Evolutionary conservation across 495 filamentous ascomycete species (phyloP).

Genomic region (Trichocladium antarcticum): DNA sequence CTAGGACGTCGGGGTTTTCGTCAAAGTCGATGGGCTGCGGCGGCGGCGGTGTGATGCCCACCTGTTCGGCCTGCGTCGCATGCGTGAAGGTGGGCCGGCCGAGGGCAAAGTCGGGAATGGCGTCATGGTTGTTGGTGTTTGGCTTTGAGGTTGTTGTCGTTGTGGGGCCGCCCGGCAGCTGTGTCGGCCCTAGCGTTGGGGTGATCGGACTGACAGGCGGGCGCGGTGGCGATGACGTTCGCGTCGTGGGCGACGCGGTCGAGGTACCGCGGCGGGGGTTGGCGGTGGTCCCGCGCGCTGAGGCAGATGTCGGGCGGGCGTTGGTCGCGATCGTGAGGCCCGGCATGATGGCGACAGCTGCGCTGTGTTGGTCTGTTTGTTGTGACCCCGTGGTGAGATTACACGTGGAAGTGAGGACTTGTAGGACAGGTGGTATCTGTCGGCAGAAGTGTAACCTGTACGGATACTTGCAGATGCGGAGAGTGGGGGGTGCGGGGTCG

Average conservation of each 20-base stretch:
- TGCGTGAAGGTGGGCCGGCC: conserved; percentile 34
- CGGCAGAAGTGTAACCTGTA: too few species aligned
- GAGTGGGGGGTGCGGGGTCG: too few species aligned
- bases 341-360: conserved; percentile 14
- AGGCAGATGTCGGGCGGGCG: conserved; percentile 4
- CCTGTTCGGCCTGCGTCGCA: conserved; percentile 27
- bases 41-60: conserved; percentile 37
- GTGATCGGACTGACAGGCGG: conserved; percentile 40
- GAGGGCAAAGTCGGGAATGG: conserved; percentile 20
- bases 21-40: conserved; percentile 61
- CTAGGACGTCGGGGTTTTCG: conserved; percentile 73
- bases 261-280: not conserved
- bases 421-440: too few species aligned
- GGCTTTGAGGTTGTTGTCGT: not conserved
- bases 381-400: too few species aligned
- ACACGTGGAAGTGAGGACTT: too few species aligned
- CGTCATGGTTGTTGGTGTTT: not conserved
- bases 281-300: not conserved
- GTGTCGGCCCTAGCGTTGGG: conserved; percentile 24
- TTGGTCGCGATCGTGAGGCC: conserved; percentile 22
- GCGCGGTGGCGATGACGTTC: conserved; percentile 18
- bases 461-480: too few species aligned
- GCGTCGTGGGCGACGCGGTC: not conserved
- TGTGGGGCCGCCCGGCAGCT: conserved; percentile 3
- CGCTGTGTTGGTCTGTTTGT: not conserved